Evolutionary conservation across 805 yeast genomes (phyloP).

Genomic region (Geotrichum ghanense): DNA sequence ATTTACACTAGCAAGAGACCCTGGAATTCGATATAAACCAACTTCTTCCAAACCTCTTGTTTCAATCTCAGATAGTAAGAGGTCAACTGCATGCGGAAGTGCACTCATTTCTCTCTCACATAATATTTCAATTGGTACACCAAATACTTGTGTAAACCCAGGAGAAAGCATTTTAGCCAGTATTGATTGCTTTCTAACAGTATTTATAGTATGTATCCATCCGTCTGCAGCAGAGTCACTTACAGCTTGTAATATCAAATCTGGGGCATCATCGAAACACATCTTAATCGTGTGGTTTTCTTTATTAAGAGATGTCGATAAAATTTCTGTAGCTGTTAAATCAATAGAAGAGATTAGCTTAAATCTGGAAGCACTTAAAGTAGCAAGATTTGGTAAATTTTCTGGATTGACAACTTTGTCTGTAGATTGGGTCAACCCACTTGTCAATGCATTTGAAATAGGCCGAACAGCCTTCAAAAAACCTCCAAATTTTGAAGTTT

Average conservation of each 20-base stretch:
- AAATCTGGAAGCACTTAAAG: slow-evolving; percentile 25
- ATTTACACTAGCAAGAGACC: slow-evolving; percentile 48
- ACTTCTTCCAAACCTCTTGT: slow-evolving; percentile 80
- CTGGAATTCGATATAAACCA: slow-evolving; percentile 74
- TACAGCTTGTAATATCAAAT: slow-evolving; percentile 56
- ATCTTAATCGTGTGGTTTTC: slow-evolving; percentile 29
- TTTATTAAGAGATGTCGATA: slow-evolving; percentile 25
- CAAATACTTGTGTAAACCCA: slow-evolving; percentile 50
- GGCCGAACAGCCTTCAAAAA: slow-evolving; percentile 31
- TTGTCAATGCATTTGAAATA: slow-evolving; percentile 27
- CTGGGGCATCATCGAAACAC: slow-evolving; percentile 33
- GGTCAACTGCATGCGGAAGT: slow-evolving; percentile 56
- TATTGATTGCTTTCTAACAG: slow-evolving; percentile 18
- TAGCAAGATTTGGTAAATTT: slow-evolving; percentile 48
- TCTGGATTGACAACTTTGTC: slow-evolving; percentile 38
- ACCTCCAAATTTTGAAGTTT: slow-evolving; percentile 27
- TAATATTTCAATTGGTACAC: slow-evolving; percentile 68
- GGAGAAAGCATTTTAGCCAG: slow-evolving; percentile 9
- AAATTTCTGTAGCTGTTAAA: slow-evolving; percentile 32
- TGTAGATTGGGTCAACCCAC: slow-evolving; percentile 13
- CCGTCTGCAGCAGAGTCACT: slow-evolving; percentile 51
- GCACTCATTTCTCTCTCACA: slow-evolving; percentile 57
- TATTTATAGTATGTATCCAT: slow-evolving; percentile 43
- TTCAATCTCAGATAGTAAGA: slow-evolving; percentile 66
- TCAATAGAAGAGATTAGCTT: slow-evolving; percentile 42